phyloP scores from a whole-genome alignment of 495 filamentous ascomycete species.

The Penicillium bialowiezense region DNA sequence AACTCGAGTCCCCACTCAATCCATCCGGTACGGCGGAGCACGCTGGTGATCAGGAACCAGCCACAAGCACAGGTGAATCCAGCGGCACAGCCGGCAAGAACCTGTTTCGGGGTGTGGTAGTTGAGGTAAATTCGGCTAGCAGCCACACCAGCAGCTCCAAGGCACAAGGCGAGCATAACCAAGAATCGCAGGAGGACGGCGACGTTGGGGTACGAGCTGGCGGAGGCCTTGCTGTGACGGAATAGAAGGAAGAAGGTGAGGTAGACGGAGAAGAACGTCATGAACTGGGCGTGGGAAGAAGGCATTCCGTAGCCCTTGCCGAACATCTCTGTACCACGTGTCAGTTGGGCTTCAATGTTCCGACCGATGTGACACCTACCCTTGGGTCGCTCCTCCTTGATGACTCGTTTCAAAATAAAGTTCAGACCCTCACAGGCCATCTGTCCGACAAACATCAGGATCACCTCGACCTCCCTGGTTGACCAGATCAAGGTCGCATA shows the following conservation, averaged over 20 bases:
- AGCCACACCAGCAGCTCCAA: conserved; percentile 67
- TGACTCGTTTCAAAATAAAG: conserved; percentile 80
- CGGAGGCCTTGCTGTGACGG: conserved; percentile 64
- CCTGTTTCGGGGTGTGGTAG: conserved; percentile 90
- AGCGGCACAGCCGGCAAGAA: conserved; percentile 71
- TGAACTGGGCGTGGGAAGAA: conserved; percentile 95
- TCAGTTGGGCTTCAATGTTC: not conserved
- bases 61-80: conserved; percentile 66
- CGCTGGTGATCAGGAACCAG: conserved; percentile 74
- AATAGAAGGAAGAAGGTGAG: conserved; percentile 77
- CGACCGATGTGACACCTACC: conserved; percentile 41
- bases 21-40: conserved; percentile 58
- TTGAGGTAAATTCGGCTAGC: conserved; percentile 82
- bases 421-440: conserved; percentile 93
- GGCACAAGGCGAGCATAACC: conserved; percentile 55
- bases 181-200: conserved; percentile 55
- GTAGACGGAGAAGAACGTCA: conserved; percentile 82
- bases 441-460: conserved; percentile 89
- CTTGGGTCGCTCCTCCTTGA: conserved; percentile 85
- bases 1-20: conserved; percentile 71
- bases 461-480: conserved; percentile 84
- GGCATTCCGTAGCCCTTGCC: conserved; percentile 99
- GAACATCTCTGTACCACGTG: conserved; percentile 57
- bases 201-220: conserved; percentile 39
- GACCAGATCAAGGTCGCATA: conserved; percentile 89